phyloP scores from a whole-genome alignment of 2,329 filamentous ascomycete species.

The Aspergillus eucalypticola region DNA sequence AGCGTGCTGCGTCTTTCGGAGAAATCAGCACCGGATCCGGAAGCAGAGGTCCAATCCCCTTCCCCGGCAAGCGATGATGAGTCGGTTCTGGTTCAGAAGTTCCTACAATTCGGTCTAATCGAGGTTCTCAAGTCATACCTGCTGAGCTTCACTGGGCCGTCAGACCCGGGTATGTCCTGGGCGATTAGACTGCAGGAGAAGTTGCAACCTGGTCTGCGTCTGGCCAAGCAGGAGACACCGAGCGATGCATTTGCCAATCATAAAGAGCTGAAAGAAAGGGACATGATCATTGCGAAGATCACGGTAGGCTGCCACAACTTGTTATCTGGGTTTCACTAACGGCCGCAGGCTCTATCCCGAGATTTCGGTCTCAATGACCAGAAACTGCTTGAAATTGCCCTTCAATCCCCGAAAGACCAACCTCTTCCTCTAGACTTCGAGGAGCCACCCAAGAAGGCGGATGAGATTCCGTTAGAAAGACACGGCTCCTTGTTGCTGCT shows the following conservation, averaged over 20 bases:
- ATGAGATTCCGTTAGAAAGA: slow-evolving; percentile 58
- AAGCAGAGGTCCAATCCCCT: slow-evolving; percentile 49
- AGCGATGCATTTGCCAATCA: slow-evolving; percentile 53
- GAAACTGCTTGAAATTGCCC: slow-evolving; percentile 50
- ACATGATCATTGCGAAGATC: slow-evolving; percentile 59
- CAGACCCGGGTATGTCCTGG: slow-evolving; percentile 46
- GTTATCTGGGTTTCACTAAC: slow-evolving; percentile 6
- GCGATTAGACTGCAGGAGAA: slow-evolving; percentile 58
- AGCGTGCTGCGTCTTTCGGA: slow-evolving; percentile 36
- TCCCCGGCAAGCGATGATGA: slow-evolving; percentile 49
- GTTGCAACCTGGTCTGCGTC: slow-evolving; percentile 52
- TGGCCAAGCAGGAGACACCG: slow-evolving; percentile 53
- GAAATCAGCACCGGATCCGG: slow-evolving; percentile 57
- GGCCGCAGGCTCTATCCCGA: slow-evolving; percentile 50
- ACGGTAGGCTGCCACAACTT: slow-evolving; percentile 36
- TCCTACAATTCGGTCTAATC: slow-evolving; percentile 64
- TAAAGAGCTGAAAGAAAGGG: slow-evolving; percentile 53
- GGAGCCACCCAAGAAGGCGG: slow-evolving; percentile 53
- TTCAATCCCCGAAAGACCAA: slow-evolving; percentile 41
- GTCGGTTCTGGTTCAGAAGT: slow-evolving; percentile 51
- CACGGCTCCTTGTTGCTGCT: slow-evolving; percentile 57
- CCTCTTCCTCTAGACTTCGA: slow-evolving; percentile 53
- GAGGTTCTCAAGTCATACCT: slow-evolving; percentile 64
- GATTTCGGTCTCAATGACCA: slow-evolving; percentile 54
- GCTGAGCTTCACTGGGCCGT: slow-evolving; percentile 39